Base-by-base conservation (phyloP, 2,329 filamentous ascomycete genomes). In the Pseudopithomyces maydicus region DNA sequence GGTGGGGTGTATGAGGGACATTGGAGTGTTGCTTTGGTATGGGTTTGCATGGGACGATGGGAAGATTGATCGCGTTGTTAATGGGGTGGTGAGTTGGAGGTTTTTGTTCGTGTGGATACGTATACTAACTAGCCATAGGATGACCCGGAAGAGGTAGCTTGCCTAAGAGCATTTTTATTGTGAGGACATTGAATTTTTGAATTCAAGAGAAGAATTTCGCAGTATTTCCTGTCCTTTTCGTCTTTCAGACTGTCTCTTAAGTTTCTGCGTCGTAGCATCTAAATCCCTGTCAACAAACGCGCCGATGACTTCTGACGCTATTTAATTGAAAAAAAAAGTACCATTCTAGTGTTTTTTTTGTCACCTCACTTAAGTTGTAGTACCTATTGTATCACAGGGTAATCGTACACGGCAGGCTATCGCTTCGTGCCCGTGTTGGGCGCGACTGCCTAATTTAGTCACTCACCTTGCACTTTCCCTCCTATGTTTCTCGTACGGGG, bases 41-140 rank as follows among this genome's bases (percentile, higher is more conserved):
- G 86, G 85, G 0, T 85, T 85, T 66, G 85, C 85, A 2, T 88
- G 86, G 71, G 86, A 89, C 66, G 80, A 85, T 22, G 86, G 86
- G 0, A 75, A 71, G 32, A 79, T 89, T 53, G 78, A 88, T 70
- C 79, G 86, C 1, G 84, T 84, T 15, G 84, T 88, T 1, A 74
- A 83, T 56, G 77, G 79, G 42, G 77, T 73, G 2, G 48, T 51
- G n/a, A 42, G 48, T 51, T 2, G 14, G 15, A 2, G 23, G 4
- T 19, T 29, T 6, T n/a, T 20, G 8, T 12, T 20, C 5, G 15
- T 42, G 19, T n/a, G 1, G n/a, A 17, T 11, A 39, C 4, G 23
- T 10, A 20, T 42, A 12, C 38, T 51, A 23, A 51, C 15, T 42
- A 15, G n/a, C n/a, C 10, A 19, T 22, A 51, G 48, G 74, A 74